Conservation (phyloP, 345 rosid genomes). For the Dipteronia dyeriana region DNA sequence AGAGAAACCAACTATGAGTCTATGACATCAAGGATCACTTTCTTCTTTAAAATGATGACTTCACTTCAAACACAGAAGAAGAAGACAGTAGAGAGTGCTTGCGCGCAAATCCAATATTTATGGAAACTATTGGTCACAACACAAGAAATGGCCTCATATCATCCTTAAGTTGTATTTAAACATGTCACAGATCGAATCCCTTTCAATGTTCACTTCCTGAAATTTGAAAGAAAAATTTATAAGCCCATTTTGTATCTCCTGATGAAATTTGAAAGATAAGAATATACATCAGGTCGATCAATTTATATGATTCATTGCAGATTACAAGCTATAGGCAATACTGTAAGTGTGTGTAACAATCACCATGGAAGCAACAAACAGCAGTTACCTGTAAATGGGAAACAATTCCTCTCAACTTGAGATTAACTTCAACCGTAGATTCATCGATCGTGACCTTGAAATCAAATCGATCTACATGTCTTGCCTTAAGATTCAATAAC, state of each 20-base stretch:
- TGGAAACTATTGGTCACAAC: background rate
- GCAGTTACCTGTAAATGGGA: conserved; percentile 32
- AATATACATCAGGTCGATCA: background rate
- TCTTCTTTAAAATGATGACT: too few relatives aligned
- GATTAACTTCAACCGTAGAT: conserved; percentile 34
- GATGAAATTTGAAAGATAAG: too few relatives aligned
- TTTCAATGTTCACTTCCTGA: conserved; percentile 35
- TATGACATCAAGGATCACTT: background rate
- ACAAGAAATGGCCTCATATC: conserved; percentile 47
- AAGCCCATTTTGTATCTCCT: background rate
- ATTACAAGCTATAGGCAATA: too few relatives aligned
- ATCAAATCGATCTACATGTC: conserved; percentile 56
- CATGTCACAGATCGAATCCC: conserved; percentile 20
- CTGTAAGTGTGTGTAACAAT: too few relatives aligned
- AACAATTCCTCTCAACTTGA: conserved; percentile 51
- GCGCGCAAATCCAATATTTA: background rate
- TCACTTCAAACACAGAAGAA: too few relatives aligned
- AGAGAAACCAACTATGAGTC: background rate
- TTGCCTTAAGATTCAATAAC: conserved; percentile 47
- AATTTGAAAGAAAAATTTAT: background rate
- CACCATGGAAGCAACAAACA: background rate
- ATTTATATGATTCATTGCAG: too few relatives aligned
- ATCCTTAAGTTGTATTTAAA: conserved; percentile 39
- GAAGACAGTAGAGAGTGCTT: background rate
- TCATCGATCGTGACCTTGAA: conserved; percentile 50